These are phyloP conservation scores for Begonia loranthoides DNA, from an alignment of 306 rosid species.

Conservation along the genomic window DNA sequence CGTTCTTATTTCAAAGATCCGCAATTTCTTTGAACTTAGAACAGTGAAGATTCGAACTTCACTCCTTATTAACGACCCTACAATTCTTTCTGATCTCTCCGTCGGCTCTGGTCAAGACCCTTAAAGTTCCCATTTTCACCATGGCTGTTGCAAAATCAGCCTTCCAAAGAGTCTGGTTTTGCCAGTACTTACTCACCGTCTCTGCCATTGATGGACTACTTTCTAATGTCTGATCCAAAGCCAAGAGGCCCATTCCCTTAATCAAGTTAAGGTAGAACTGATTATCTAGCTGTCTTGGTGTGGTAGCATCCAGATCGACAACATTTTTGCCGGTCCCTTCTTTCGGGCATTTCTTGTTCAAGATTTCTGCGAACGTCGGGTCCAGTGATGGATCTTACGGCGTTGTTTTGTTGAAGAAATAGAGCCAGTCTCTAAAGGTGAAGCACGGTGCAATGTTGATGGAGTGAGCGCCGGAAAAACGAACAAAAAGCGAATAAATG, in stretches of 20 bases:
- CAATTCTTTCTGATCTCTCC: constrained; percentile 13
- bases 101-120: constrained; percentile 3
- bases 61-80: background rate
- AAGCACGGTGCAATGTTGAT: constrained; percentile 3
- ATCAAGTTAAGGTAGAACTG: constrained; percentile 5
- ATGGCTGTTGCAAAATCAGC: constrained; percentile 8
- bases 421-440: constrained; percentile 1
- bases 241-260: constrained; percentile 7
- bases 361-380: constrained; percentile 2
- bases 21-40: background rate
- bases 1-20: too few relatives aligned
- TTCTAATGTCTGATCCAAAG: constrained; percentile 3
- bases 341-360: constrained; percentile 5
- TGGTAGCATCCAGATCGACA: constrained; percentile 5
- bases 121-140: constrained; percentile 10
- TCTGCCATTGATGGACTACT: constrained; percentile 3
- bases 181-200: constrained; percentile 6
- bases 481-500: too few relatives aligned
- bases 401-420: background rate
- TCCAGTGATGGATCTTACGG: constrained; percentile 3
- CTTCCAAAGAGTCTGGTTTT: constrained; percentile 3
- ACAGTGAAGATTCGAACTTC: background rate
- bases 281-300: constrained; percentile 5
- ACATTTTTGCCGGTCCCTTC: background rate
- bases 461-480: constrained; percentile 16